Percentiles rank a stretch among this genome's conserved stretches.
These are phyloP conservation scores for Cladophialophora carrionii DNA, from an alignment of 2,329 filamentous ascomycete genomes.

Conservation along the genomic window DNA sequence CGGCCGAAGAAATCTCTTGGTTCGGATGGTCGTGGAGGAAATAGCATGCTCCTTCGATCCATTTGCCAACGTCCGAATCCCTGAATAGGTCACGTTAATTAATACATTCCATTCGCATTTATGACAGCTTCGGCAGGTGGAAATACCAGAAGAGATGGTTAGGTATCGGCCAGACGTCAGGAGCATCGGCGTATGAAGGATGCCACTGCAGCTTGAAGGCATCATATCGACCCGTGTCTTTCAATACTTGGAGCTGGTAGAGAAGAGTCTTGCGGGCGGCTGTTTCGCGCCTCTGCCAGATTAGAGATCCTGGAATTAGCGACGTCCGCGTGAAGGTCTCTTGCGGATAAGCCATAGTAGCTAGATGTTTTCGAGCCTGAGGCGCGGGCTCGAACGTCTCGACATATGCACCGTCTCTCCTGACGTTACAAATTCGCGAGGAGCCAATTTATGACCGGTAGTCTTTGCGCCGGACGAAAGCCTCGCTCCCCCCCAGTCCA, in stretches of 20 bases:
- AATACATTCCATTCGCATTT: background rate
- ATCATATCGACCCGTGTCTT: conserved; percentile 60
- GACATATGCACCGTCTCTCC: too few species aligned
- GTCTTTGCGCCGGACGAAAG: too few species aligned
- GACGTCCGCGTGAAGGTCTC: conserved; percentile 45
- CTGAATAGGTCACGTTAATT: conserved; percentile 6
- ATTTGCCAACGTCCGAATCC: conserved; percentile 62
- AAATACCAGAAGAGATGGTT: conserved; percentile 61
- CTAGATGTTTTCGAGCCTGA: background rate
- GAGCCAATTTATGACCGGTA: too few species aligned
- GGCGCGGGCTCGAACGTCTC: too few species aligned
- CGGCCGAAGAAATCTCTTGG: conserved; percentile 54
- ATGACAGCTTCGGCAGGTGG: background rate
- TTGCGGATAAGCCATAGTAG: conserved; percentile 45
- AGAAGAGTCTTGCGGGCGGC: conserved; percentile 52
- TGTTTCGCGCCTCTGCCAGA: conserved; percentile 47
- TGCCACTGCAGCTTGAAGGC: conserved; percentile 64
- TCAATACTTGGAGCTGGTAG: conserved; percentile 59
- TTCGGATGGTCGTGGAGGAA: conserved; percentile 53
- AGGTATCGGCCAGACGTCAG: conserved; percentile 59
- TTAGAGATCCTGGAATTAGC: conserved; percentile 43
- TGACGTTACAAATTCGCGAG: too few species aligned
- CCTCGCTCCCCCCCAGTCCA: too few species aligned
- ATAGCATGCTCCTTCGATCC: conserved; percentile 66
- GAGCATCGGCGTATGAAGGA: conserved; percentile 56